Evolutionary conservation across 768 basidiomycete genomes (phyloP), one percentile per base, ranked within the genome.

Genomic region (Chlorophyllum brunneum): DNA sequence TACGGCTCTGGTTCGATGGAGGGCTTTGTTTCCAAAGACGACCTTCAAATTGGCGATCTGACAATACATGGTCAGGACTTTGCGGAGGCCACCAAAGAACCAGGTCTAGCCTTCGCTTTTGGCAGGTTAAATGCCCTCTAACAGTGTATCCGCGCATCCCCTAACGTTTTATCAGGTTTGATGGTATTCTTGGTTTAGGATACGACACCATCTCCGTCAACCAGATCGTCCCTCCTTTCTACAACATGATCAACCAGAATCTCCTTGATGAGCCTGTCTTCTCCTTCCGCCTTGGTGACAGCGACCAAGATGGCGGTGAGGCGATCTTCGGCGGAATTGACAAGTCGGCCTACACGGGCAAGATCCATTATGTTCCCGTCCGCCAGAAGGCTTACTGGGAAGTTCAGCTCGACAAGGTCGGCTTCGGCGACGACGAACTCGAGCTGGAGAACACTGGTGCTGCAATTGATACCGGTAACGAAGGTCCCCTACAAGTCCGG

Each of bases 351-450:
- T 98, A 88, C 73, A 80, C 67, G 4, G 97, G 97, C 66, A 74
- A 84, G 63, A 78, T 99, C 54, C 62, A 67, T 20, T 98, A 98
- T 61, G 92, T 88, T 26, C 95, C 97, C 45, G 77, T 99, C 47
- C 86, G 95, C 61, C 83, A 92, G 61, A 93, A 91, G 78, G 97
- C 92, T 4, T 98, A 97, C 72, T 97, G 95, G 95, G 95, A 98
- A 70, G 92, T 98, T 40, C 93, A 97, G 66, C 86, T 99, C 23
- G 78, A 91, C 71, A 85, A 85, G 66, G 76, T 99, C 56, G 61
- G 72, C 3, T 95, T 99, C 51, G 97, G 95, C 42, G 76, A 85
- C 38, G 95, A 98, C 41, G 80, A 75, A 34, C 79, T 98, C 39
- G 92, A 98, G 58, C 79, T 98, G 11, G 92, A 95, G 58, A 87